Evolutionary conservation across 805 yeast species (phyloP).

Genomic region (Saturnispora besseyi): DNA sequence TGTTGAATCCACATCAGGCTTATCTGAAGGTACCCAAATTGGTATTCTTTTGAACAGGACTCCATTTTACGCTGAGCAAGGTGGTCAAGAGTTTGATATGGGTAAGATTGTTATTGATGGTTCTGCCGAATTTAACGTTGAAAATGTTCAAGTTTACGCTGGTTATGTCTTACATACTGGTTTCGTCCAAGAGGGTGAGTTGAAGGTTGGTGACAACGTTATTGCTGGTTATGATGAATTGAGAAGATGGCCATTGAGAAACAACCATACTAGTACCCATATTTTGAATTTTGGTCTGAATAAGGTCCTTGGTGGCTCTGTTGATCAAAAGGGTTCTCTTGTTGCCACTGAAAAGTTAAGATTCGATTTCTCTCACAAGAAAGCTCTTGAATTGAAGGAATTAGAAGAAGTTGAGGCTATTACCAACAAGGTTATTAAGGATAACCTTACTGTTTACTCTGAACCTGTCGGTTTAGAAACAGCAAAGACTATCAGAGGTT

Average conservation of each 20-base stretch:
- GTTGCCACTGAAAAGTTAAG: conserved; percentile 93
- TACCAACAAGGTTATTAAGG: conserved; percentile 60
- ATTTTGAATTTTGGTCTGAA: conserved; percentile 83
- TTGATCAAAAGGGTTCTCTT: conserved; percentile 94
- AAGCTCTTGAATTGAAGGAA: conserved; percentile 66
- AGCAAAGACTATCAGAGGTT: conserved; percentile 72
- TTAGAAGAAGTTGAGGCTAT: conserved; percentile 67
- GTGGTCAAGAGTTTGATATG: conserved; percentile 97
- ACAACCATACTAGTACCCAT: conserved; percentile 98
- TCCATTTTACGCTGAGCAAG: conserved; percentile 96
- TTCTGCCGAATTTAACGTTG: conserved; percentile 75
- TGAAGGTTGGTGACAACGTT: conserved; percentile 59
- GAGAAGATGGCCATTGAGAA: conserved; percentile 93
- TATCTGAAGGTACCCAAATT: conserved; percentile 38
- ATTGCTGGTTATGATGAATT: conserved; percentile 86
- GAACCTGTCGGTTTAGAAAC: conserved; percentile 67
- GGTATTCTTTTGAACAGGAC: conserved; percentile 86
- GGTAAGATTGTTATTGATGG: conserved; percentile 91
- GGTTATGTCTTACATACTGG: conserved; percentile 98
- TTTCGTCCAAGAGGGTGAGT: conserved; percentile 61
- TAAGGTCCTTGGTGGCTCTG: conserved; percentile 74
- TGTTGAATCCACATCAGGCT: conserved; percentile 34
- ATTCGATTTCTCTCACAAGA: conserved; percentile 93
- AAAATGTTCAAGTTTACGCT: conserved; percentile 84
- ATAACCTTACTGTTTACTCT: conserved; percentile 65